Percentiles rank a stretch among this genome's conserved stretches.
phyloP scores from a whole-genome alignment of 139 green algal species.

The Deuterostichococcus epilithicus region DNA sequence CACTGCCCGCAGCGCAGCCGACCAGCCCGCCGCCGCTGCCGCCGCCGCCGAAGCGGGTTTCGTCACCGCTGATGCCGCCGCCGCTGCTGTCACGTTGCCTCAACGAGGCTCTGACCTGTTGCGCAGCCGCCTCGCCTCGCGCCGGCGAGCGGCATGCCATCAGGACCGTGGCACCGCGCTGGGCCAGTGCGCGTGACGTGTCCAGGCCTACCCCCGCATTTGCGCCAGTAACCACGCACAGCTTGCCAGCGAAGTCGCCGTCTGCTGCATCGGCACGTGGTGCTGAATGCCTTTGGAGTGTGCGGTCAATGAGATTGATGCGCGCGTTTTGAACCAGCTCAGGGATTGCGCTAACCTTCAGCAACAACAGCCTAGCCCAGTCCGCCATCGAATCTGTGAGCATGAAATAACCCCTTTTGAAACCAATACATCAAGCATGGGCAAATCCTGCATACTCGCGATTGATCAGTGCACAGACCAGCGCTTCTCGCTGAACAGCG shows the following conservation, averaged over 20 bases:
- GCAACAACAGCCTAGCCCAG: neutral
- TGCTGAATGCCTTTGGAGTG: neutral
- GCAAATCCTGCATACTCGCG: too few species aligned
- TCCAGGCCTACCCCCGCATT: conserved; percentile 34
- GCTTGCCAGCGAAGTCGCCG: neutral
- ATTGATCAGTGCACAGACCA: too few species aligned
- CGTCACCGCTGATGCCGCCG: neutral
- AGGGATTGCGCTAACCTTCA: neutral
- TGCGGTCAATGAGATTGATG: neutral
- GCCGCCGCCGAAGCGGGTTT: neutral
- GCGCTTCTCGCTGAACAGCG: too few species aligned
- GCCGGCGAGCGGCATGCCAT: conserved; percentile 26
- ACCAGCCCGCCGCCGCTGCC: neutral
- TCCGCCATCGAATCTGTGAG: neutral
- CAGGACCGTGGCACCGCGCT: conserved; percentile 21
- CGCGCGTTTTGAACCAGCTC: neutral
- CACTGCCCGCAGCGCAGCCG: conserved; percentile 4
- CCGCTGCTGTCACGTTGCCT: neutral
- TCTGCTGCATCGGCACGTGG: neutral
- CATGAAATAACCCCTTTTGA: too few species aligned
- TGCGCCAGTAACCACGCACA: conserved; percentile 36
- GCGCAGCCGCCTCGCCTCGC: conserved; percentile 8
- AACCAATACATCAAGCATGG: too few species aligned
- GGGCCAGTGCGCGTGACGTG: conserved; percentile 19
- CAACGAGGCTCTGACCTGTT: neutral